Percentiles rank a stretch among this genome's conserved stretches.
These are phyloP conservation scores for Amanita phalloides DNA, from an alignment of 768 basidiomycete species.

Conservation along the genomic window DNA sequence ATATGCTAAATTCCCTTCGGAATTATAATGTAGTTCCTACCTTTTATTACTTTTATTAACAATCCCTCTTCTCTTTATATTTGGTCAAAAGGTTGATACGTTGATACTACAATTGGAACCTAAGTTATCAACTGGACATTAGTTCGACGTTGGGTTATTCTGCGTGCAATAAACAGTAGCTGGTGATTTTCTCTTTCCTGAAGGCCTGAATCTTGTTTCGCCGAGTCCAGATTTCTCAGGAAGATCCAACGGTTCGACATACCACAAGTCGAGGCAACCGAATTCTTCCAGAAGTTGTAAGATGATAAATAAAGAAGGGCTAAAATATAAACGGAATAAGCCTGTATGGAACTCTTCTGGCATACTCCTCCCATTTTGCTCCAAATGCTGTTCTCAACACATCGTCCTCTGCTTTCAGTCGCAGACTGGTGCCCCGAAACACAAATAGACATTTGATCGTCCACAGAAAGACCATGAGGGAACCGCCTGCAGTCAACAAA, in stretches of 20 bases:
- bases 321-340: constrained; percentile 27
- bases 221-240: too few relatives aligned
- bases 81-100: not conserved
- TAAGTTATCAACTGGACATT: too few relatives aligned
- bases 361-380: constrained; percentile 24
- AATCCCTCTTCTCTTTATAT: not conserved
- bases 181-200: too few relatives aligned
- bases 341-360: constrained; percentile 22
- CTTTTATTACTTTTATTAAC: too few relatives aligned
- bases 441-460: constrained; percentile 22
- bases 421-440: constrained; percentile 20
- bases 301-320: not conserved
- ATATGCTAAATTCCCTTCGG: not conserved
- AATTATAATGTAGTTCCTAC: not conserved
- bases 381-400: constrained; percentile 25
- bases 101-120: too few relatives aligned
- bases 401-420: constrained; percentile 25
- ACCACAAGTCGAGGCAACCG: too few relatives aligned
- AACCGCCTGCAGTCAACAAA: constrained; percentile 14
- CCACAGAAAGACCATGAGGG: constrained; percentile 17
- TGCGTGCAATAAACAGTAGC: too few relatives aligned
- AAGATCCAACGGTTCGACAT: too few relatives aligned
- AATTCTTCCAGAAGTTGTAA: too few relatives aligned
- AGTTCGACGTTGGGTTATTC: too few relatives aligned
- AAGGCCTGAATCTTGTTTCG: too few relatives aligned